phyloP scores from a whole-genome alignment of 208 protist species.

The Phytomonas francai region DNA sequence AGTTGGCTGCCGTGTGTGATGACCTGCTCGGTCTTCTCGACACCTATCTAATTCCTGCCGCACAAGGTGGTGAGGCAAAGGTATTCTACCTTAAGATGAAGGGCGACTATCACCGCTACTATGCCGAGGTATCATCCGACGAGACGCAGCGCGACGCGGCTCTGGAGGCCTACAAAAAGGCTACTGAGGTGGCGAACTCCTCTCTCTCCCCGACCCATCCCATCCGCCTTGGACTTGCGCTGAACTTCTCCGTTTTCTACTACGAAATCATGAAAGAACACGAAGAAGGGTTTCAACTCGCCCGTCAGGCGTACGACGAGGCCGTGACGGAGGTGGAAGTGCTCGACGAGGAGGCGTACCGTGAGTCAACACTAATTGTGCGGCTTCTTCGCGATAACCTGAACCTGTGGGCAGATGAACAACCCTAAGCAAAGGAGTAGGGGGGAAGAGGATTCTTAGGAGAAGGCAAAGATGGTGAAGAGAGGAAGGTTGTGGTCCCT shows the following conservation, averaged over 20 bases:
- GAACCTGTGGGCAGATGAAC: slow-evolving; percentile 97
- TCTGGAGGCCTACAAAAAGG: slow-evolving; percentile 86
- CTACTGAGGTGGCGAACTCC: slow-evolving; percentile 78
- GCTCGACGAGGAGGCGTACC: slow-evolving; percentile 97
- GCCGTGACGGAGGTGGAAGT: slow-evolving; percentile 96
- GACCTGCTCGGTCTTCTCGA: slow-evolving; percentile 96
- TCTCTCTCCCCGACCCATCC: slow-evolving; percentile 95
- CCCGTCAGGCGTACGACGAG: slow-evolving; percentile 93
- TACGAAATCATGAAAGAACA: slow-evolving; percentile 99
- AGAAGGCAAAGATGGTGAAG: neutral
- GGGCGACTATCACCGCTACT: slow-evolving; percentile 96
- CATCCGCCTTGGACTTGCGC: slow-evolving; percentile 98
- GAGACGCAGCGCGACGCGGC: slow-evolving; percentile 78
- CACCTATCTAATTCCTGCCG: slow-evolving; percentile 94
- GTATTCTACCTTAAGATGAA: slow-evolving; percentile 96
- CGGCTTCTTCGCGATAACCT: slow-evolving; percentile 99
- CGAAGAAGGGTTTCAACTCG: slow-evolving; percentile 90
- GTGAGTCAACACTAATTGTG: slow-evolving; percentile 99
- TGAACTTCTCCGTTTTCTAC: slow-evolving; percentile 99
- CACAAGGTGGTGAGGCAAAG: slow-evolving; percentile 85
- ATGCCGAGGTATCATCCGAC: slow-evolving; percentile 94
- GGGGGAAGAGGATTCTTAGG: slow-evolving; percentile 1
- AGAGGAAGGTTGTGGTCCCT: neutral
- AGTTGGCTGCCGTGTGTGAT: slow-evolving; percentile 97
- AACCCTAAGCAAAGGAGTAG: slow-evolving; percentile 23